A percentile compares a stretch with the other conserved stretches of the same genome.
Evolutionary conservation across 177 flowering plant genomes (phyloP).

Genomic region (Telopea speciosissima): DNA sequence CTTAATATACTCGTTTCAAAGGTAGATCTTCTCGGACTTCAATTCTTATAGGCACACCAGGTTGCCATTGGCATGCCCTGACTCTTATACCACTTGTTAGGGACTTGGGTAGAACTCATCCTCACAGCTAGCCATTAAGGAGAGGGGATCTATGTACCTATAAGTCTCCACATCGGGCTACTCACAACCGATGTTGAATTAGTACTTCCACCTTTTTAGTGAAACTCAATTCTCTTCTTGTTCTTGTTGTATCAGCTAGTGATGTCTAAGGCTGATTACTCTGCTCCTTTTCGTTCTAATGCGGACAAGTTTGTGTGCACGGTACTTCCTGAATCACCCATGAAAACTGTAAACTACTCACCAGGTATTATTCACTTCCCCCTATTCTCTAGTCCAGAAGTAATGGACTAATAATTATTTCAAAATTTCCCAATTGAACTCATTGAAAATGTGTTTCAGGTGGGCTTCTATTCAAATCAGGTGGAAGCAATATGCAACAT

Average conservation of each 20-base stretch:
- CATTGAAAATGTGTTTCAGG: slow-evolving; percentile 6
- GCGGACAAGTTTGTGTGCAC: slow-evolving; percentile 54
- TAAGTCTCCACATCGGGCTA: too few species aligned
- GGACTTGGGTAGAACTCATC: too few species aligned
- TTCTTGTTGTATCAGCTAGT: slow-evolving; percentile 14
- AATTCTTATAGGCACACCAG: too few species aligned
- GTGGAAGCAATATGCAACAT: slow-evolving; percentile 34
- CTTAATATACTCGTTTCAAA: slow-evolving; percentile 19
- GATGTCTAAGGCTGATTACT: background rate
- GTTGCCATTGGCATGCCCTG: too few species aligned
- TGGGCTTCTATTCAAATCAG: slow-evolving; percentile 30
- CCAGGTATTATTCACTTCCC: slow-evolving; percentile 24
- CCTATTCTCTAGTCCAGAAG: background rate
- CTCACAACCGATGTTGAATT: too few species aligned
- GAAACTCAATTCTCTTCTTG: background rate
- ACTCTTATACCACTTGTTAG: too few species aligned
- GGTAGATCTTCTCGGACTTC: too few species aligned
- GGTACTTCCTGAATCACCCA: slow-evolving; percentile 51
- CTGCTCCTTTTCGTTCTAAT: slow-evolving; percentile 21
- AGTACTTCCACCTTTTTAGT: too few species aligned
- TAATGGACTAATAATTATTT: too few species aligned
- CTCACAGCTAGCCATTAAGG: too few species aligned
- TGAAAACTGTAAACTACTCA: slow-evolving; percentile 32
- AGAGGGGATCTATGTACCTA: too few species aligned
- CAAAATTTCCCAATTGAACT: background rate